These are phyloP conservation scores for Kitagawia praeruptora DNA, from an alignment of 129 eudicot genomes.

Conservation along the genomic window DNA sequence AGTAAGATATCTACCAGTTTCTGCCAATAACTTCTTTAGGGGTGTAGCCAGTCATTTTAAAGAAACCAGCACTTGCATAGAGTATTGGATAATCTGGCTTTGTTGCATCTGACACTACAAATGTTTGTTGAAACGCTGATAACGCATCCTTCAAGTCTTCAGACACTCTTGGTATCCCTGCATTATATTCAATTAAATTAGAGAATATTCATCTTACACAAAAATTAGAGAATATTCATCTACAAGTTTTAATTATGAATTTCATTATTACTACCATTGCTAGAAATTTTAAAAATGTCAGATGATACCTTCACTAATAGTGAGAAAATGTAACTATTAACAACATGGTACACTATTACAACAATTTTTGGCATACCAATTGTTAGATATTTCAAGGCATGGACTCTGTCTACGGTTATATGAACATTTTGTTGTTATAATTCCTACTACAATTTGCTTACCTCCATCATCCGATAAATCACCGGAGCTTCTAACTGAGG, in stretches of 20 bases:
- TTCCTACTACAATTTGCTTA: constrained; percentile 8
- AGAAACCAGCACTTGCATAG: constrained; percentile 96
- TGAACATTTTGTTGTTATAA: not conserved
- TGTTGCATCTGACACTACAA: constrained; percentile 93
- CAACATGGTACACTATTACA: not conserved
- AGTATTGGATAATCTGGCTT: constrained; percentile 79
- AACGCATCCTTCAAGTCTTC: constrained; percentile 87
- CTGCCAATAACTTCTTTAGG: constrained; percentile 87
- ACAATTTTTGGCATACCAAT: not conserved
- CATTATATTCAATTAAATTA: constrained; percentile 14
- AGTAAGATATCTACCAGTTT: constrained; percentile 53
- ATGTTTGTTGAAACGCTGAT: constrained; percentile 90
- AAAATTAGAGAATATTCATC: not conserved
- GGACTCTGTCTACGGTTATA: not conserved
- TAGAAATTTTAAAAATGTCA: not conserved
- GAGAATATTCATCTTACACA: not conserved
- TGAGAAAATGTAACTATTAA: not conserved
- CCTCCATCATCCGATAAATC: constrained; percentile 80
- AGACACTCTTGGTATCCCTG: constrained; percentile 70
- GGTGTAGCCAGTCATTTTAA: constrained; percentile 94
- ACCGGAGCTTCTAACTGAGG: constrained; percentile 72
- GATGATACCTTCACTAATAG: not conserved
- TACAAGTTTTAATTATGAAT: not conserved
- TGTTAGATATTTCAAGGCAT: not conserved
- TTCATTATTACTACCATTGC: not conserved